Evolutionary conservation across 2,329 filamentous ascomycete species (phyloP).

Genomic region (Colletotrichum echinochloae): DNA sequence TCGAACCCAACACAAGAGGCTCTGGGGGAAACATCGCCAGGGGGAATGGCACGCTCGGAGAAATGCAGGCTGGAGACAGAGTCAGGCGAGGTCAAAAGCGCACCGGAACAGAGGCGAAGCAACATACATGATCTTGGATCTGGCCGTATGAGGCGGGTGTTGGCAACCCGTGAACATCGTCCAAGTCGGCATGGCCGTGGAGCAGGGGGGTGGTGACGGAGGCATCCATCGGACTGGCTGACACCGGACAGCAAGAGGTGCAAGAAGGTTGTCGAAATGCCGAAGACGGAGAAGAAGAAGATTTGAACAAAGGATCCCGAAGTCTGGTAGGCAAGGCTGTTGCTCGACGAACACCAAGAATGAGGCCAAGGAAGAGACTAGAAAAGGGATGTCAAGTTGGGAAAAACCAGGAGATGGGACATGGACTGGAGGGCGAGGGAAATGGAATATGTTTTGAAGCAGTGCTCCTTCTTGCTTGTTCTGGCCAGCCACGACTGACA

Average conservation of each 20-base stretch:
- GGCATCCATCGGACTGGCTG: conserved; percentile 25
- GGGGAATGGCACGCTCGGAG: conserved; percentile 65
- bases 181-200: conserved; percentile 20
- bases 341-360: conserved; percentile 3
- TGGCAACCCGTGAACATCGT: conserved; percentile 29
- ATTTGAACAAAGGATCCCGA: neutral
- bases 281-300: neutral
- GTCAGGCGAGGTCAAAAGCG: conserved; percentile 32
- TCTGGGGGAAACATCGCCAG: conserved; percentile 61
- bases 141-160: conserved; percentile 40
- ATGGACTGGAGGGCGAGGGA: neutral
- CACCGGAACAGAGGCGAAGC: neutral
- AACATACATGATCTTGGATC: conserved; percentile 48
- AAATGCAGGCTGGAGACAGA: conserved; percentile 58
- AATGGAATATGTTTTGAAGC: neutral
- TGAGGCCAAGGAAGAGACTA: neutral
- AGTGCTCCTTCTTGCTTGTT: neutral
- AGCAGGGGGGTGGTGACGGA: conserved; percentile 42
- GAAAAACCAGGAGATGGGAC: neutral
- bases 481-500: neutral
- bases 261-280: conserved; percentile 11
- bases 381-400: conserved; percentile 4
- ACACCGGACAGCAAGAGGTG: neutral
- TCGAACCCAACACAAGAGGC: conserved; percentile 58
- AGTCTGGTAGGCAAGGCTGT: neutral